Conservation (phyloP, 768 basidiomycete species). For the Pluteus cervinus region DNA sequence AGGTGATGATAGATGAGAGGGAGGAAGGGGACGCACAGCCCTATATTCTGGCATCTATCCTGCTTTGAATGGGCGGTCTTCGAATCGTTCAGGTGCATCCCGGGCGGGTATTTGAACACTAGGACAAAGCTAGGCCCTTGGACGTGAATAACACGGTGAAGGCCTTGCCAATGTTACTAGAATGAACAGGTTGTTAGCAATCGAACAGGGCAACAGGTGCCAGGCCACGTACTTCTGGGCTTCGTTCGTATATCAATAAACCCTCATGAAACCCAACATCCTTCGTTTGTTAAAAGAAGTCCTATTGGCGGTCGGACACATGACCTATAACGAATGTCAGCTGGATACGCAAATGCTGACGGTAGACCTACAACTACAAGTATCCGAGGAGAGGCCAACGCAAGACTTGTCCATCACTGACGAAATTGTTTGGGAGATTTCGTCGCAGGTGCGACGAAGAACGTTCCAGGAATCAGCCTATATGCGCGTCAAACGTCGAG, state of each 20-base stretch:
- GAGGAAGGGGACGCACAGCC: constrained; percentile 61
- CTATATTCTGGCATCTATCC: constrained; percentile 83
- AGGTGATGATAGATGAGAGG: too few species aligned
- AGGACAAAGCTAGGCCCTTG: constrained; percentile 16
- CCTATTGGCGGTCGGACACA: too few species aligned
- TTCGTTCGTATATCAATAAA: too few species aligned
- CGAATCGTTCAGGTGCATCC: constrained; percentile 85
- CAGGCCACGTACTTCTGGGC: constrained; percentile 73
- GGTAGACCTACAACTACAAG: too few species aligned
- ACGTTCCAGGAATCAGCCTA: constrained; percentile 80
- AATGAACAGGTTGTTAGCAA: too few species aligned
- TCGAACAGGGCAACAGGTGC: too few species aligned
- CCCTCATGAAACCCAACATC: too few species aligned
- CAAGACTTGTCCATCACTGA: constrained; percentile 66
- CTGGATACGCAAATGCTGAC: too few species aligned
- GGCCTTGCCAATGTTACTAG: too few species aligned
- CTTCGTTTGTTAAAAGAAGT: too few species aligned
- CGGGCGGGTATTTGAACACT: constrained; percentile 71
- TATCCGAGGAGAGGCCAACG: constrained; percentile 82
- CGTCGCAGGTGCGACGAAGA: constrained; percentile 64
- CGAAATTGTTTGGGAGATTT: constrained; percentile 63
- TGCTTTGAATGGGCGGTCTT: constrained; percentile 60
- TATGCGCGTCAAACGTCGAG: not conserved
- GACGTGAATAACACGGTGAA: not conserved
- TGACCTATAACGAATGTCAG: too few species aligned